Conservation (phyloP, 139 green algal species). For the Chlamydomonas incerta region DNA sequence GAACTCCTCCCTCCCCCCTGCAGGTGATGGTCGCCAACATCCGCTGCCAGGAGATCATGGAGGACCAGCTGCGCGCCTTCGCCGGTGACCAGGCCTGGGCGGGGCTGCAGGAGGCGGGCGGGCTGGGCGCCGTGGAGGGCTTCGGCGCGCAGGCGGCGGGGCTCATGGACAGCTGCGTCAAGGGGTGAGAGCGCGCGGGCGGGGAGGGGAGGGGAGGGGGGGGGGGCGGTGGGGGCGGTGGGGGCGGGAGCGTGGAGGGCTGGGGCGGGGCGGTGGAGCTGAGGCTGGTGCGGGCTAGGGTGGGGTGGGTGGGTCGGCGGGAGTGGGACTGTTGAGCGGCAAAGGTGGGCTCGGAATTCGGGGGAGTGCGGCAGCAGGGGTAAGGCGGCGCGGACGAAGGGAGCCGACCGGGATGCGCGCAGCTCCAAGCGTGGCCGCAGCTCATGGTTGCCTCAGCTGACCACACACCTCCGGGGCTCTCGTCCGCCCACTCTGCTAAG, state of each 20-base stretch:
- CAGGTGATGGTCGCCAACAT: conserved; percentile 98
- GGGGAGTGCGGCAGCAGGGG: no score
- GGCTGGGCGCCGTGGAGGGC: conserved; percentile 55
- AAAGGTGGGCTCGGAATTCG: no score
- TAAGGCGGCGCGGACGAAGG: no score
- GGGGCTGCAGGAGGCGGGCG: conserved; percentile 56
- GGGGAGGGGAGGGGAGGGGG: background rate
- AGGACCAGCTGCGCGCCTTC: conserved; percentile 77
- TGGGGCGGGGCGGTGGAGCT: no score
- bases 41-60: conserved; percentile 90
- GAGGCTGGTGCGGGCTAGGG: no score
- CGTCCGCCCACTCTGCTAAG: no score
- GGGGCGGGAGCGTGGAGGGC: background rate
- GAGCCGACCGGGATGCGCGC: no score
- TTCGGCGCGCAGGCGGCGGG: conserved; percentile 68
- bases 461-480: no score
- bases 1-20: background rate
- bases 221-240: background rate
- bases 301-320: no score
- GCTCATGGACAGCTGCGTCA: conserved; percentile 80
- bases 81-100: conserved; percentile 71
- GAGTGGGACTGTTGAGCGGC: no score
- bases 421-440: no score
- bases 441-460: no score
- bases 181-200: conserved; percentile 54